phyloP scores from a whole-genome alignment of 1,139 yeast species.

The Lodderomyces margitis region DNA sequence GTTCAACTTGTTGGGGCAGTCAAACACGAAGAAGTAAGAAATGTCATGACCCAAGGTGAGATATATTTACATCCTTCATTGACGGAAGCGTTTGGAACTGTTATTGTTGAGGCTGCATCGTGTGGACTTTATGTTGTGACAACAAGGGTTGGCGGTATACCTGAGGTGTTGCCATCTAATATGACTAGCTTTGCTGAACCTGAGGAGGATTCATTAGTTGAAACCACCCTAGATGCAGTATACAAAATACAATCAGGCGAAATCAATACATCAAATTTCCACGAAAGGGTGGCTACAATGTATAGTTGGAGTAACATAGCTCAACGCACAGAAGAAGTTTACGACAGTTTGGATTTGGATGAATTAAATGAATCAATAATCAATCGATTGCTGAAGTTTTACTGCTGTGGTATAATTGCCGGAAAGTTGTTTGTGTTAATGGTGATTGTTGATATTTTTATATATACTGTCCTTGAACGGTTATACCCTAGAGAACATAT shows the following conservation, averaged over 20 bases:
- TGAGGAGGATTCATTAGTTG: slow-evolving; percentile 71
- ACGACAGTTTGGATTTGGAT: slow-evolving; percentile 51
- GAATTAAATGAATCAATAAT: slow-evolving; percentile 50
- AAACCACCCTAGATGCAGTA: slow-evolving; percentile 67
- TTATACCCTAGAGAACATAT: slow-evolving; percentile 65
- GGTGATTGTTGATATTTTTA: slow-evolving; percentile 73
- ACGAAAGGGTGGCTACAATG: slow-evolving; percentile 73
- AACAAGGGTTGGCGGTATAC: slow-evolving; percentile 96
- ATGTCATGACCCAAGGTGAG: slow-evolving; percentile 91
- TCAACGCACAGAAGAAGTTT: slow-evolving; percentile 76
- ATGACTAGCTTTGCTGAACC: slow-evolving; percentile 95
- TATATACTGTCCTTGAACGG: slow-evolving; percentile 64
- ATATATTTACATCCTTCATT: slow-evolving; percentile 91
- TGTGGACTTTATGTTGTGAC: slow-evolving; percentile 94
- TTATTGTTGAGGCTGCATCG: slow-evolving; percentile 94
- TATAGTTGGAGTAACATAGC: slow-evolving; percentile 96
- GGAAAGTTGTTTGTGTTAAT: slow-evolving; percentile 78
- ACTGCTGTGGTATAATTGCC: slow-evolving; percentile 79
- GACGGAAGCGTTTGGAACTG: slow-evolving; percentile 98
- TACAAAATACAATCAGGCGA: slow-evolving; percentile 50
- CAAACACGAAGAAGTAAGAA: slow-evolving; percentile 88
- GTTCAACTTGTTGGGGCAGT: slow-evolving; percentile 85
- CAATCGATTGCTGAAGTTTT: slow-evolving; percentile 53
- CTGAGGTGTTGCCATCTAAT: slow-evolving; percentile 89
- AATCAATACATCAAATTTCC: slow-evolving; percentile 75